Percentiles rank a stretch among this genome's conserved stretches.
Conservation (phyloP, 2,329 filamentous ascomycete genomes). For the Phoma sp. region DNA sequence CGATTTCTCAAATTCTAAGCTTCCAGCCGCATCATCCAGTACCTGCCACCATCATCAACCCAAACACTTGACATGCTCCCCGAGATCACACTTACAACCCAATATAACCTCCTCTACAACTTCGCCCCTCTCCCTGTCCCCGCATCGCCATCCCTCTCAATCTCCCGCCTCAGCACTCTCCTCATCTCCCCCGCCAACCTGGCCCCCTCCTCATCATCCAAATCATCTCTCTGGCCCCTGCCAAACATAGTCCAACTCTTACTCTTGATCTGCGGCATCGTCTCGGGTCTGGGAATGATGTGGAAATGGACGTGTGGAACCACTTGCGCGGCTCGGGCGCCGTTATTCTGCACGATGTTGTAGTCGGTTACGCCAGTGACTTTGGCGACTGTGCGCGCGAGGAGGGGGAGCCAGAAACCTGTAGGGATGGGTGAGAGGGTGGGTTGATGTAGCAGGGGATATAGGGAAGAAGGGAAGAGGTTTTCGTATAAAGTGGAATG, state of each 20-base stretch:
- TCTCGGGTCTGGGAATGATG: conserved; percentile 78
- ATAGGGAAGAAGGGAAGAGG: background rate
- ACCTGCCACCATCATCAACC: no score
- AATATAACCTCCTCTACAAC: no score
- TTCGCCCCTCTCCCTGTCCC: no score
- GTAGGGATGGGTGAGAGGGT: background rate
- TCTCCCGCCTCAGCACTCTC: conserved; percentile 47
- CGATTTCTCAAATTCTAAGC: no score
- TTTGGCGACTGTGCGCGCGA: conserved; percentile 72
- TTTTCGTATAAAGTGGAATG: no score
- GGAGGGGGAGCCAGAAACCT: conserved; percentile 67
- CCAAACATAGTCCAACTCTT: conserved; percentile 86
- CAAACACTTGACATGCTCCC: no score
- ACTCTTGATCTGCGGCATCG: conserved; percentile 57
- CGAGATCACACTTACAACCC: no score
- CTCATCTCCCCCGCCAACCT: conserved; percentile 61
- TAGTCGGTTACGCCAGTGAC: conserved; percentile 79
- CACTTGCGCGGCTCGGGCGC: conserved; percentile 85
- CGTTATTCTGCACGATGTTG: conserved; percentile 98
- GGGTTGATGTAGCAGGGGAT: background rate
- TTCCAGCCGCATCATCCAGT: no score
- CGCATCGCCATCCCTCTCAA: conserved; percentile 24
- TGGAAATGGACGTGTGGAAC: conserved; percentile 96
- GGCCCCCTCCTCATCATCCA: conserved; percentile 76
- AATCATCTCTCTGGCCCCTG: conserved; percentile 70